Percentiles rank a stretch among this genome's conserved stretches.
phyloP scores from a whole-genome alignment of 352 stramenopile species.

The Phytophthora capsici region DNA sequence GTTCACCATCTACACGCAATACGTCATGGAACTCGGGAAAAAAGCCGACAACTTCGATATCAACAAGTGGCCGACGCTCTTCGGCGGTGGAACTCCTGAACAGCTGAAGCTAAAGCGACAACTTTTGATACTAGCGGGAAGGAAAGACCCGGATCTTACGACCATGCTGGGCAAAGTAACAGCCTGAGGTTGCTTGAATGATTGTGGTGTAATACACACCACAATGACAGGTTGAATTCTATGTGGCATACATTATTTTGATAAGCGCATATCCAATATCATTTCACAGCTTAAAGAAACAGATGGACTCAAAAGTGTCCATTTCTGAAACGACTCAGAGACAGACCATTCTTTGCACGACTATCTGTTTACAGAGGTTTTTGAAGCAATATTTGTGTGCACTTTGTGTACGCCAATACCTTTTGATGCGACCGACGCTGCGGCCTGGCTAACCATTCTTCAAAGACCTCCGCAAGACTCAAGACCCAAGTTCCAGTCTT shows the following conservation, averaged over 20 bases:
- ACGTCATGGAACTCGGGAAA: background rate
- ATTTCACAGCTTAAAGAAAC: no score
- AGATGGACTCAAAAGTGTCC: no score
- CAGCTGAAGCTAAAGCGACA: no score
- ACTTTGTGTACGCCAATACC: conserved; percentile 32
- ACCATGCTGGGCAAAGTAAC: background rate
- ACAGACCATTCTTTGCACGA: background rate
- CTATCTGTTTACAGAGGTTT: conserved; percentile 24
- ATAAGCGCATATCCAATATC: no score
- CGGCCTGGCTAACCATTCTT: conserved; percentile 30
- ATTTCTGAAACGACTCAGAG: no score
- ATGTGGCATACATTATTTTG: no score
- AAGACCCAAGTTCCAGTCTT: conserved; percentile 20
- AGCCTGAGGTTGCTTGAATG: no score
- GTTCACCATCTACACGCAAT: background rate
- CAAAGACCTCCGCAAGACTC: conserved; percentile 29
- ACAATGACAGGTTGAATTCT: no score
- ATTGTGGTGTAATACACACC: no score
- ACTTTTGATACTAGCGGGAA: no score
- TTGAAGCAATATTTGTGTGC: conserved; percentile 31
- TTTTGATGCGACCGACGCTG: conserved; percentile 17
- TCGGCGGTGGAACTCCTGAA: background rate
- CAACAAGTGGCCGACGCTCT: background rate
- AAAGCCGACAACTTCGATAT: background rate
- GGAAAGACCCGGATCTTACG: background rate